These are phyloP conservation scores for Cafeteria roenbergensis DNA, from an alignment of 108 stramenopile species.

Conservation along the genomic window DNA sequence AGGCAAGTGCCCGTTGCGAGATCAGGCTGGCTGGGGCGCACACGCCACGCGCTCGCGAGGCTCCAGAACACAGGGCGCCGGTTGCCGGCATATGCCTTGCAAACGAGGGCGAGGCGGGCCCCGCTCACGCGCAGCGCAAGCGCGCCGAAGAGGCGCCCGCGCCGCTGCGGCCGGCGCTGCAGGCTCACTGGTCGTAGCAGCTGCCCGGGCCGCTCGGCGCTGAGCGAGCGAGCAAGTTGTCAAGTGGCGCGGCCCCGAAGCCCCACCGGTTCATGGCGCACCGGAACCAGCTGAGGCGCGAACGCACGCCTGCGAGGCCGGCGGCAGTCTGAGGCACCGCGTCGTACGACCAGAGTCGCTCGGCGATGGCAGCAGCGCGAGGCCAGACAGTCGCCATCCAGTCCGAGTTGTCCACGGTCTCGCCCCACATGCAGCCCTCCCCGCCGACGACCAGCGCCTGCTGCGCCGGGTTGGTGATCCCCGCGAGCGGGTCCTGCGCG, in stretches of 20 bases:
- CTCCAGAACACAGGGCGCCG: no score
- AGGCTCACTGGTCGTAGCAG: slow-evolving; percentile 10
- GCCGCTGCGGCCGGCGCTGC: neutral
- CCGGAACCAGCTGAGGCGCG: slow-evolving; percentile 9
- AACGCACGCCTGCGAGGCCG: neutral
- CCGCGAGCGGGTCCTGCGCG: slow-evolving; percentile 38
- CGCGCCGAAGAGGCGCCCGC: neutral
- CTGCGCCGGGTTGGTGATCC: slow-evolving; percentile 16
- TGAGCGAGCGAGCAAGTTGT: neutral
- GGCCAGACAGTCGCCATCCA: slow-evolving; percentile 48
- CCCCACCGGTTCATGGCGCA: slow-evolving; percentile 15
- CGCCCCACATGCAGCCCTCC: slow-evolving; percentile 49
- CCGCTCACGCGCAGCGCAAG: no score
- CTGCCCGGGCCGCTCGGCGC: slow-evolving; percentile 18
- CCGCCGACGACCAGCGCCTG: slow-evolving; percentile 47
- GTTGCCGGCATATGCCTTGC: no score
- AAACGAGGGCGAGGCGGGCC: no score
- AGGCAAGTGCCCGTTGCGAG: no score
- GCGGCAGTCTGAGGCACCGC: no score
- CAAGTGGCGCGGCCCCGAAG: slow-evolving; percentile 16
- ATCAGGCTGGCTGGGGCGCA: no score
- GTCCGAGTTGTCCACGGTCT: slow-evolving; percentile 48
- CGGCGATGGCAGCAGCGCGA: slow-evolving; percentile 43
- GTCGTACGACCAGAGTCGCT: slow-evolving; percentile 38
- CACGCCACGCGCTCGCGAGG: no score